Base-by-base conservation (phyloP, 164 flowering plant genomes). In the Warburgia ugandensis region DNA sequence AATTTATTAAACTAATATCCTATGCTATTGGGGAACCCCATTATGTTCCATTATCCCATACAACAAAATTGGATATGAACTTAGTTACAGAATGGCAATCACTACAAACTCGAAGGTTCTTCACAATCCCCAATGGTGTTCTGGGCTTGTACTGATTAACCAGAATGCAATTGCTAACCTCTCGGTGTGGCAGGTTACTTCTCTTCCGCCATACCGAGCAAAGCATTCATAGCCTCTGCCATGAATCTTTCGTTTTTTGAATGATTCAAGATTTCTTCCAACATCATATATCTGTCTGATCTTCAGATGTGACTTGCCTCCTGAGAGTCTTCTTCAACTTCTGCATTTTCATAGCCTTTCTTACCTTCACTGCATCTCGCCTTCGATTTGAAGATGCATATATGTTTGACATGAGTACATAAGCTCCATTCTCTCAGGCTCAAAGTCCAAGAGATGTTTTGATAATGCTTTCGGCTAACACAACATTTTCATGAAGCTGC, bases 381-480 rank as follows among this genome's bases (percentile, higher is more conserved):
- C 44, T 35, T 6, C 62, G 43, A 8, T 33, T 50, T 20, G 55
- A 50, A 11, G 55, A 50, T 9, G 62, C 56, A 35, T 50, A 59
- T 41, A 59, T 50, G 56, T 59, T 59, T 10, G 62, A 59, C 56
- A 59, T 59, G 19, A 59, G 42, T 17, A 59, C 56, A 35, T 59
- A 59, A 10, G 50, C 50, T 14, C 62, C 62, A 41, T 59, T 56
- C 40, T 29, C 38, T 50, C 50, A 3, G 62, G 62, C 42, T 59
- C 62, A 20, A 59, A 25, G 12, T 59, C 50, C 27, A 59, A 25
- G 19, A 59, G 55, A 3, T 23, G 29, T 19, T 26, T 32, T 17
- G 11, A 3, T 6, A n/a, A 50, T 19, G 16, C 56, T 50, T 50
- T 42, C 62, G 16, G 56, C 56, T 8, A 59, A 13, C 32, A 43